These are phyloP conservation scores for Neofusicoccum umdonicola DNA, from an alignment of 2,329 filamentous ascomycete genomes.

Conservation along the genomic window DNA sequence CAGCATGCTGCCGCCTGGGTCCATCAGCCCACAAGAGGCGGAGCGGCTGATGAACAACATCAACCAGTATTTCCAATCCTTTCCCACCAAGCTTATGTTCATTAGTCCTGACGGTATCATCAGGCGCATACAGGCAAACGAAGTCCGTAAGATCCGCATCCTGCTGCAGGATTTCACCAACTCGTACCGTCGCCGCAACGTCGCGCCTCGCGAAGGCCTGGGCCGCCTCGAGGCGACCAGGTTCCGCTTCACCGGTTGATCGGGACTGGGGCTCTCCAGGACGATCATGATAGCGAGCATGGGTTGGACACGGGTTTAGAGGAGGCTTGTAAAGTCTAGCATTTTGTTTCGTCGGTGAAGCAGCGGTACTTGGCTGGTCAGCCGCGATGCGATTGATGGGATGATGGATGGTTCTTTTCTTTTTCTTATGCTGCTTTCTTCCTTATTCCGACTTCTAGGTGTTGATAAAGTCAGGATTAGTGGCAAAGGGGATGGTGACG, in stretches of 20 bases:
- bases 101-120: background rate
- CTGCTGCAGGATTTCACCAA: slow-evolving; percentile 96
- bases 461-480: slow-evolving; percentile 11
- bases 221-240: slow-evolving; percentile 81
- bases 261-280: background rate
- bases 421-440: background rate
- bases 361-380: background rate
- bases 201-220: slow-evolving; percentile 89
- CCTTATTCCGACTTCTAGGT: background rate
- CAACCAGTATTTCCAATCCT: slow-evolving; percentile 52
- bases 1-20: slow-evolving; percentile 77
- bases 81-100: background rate
- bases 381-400: background rate
- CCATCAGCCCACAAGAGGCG: slow-evolving; percentile 75
- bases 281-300: background rate
- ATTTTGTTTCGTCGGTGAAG: slow-evolving; percentile 8
- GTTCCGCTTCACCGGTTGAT: slow-evolving; percentile 67
- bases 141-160: slow-evolving; percentile 75
- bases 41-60: slow-evolving; percentile 79
- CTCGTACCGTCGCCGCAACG: slow-evolving; percentile 86
- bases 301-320: slow-evolving; percentile 10
- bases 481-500: background rate
- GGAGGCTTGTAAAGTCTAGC: slow-evolving; percentile 11
- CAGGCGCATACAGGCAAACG: slow-evolving; percentile 61
- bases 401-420: background rate